Base-by-base conservation (phyloP, 331 rosid genomes). In the Saraca asoca region DNA sequence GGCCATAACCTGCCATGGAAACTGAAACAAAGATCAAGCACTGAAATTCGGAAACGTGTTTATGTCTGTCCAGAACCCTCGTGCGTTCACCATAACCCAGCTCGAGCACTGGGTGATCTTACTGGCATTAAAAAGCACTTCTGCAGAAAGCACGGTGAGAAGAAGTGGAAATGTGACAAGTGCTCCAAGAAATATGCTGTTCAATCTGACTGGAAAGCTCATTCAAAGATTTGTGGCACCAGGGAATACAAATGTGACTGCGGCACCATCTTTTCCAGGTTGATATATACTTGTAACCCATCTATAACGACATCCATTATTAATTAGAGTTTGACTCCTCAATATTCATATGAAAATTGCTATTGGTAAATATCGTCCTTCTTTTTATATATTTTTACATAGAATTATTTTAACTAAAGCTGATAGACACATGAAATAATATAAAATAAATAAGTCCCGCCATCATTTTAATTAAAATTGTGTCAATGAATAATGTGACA, bases 1-100 rank as follows among this genome's bases (percentile, higher is more conserved):
- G 98, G 98, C 13, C 98, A 92, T 73, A 92, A 92, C 74, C 75
- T 92, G 64, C 98, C 98, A 2, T 92, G 96, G 96, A 92, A 89
- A 85, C 88, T 92, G 0, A 80, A 80, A 52, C 93, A 89, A 20
- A 80, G 96, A 76, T 73, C 79, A 1, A 73, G 66, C 50, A 61
- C 80, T 0, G 98, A 89, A 8, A 46, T 84, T 35, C 42, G 78
- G 29, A 87, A 85, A 73, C 45, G 81, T 52, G 98, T 92, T 33
- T 92, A 89, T 9, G 80, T 92, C 7, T 92, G 98, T 43, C 98
- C 98, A 0, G 98, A 89, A 56, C 45, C 89, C 2, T 77, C 89
- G 0, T 92, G 98, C 12, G 98, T 92, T 9, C 98, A 92, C 70
- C 95, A 92, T 69, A 81, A 81, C 48, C 95, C 98, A 0, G 76